These are phyloP conservation scores for Moesziomyces antarcticus DNA, from an alignment of 1,284 basidiomycete species.

Conservation along the genomic window DNA sequence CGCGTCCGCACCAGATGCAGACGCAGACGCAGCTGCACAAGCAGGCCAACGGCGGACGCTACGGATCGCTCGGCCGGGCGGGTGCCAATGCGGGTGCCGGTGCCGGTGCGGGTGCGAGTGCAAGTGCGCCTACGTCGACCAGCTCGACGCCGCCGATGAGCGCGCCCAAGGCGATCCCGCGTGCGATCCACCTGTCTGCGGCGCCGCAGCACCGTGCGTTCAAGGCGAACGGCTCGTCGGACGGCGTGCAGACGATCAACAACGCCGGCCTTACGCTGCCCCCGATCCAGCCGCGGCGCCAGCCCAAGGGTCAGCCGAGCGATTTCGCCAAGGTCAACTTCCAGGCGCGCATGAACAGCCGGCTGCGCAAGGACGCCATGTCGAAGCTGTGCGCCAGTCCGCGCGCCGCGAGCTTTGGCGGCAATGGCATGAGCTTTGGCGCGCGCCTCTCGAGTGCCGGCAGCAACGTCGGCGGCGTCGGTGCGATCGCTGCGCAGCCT, in stretches of 20 bases:
- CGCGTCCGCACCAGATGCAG: slow-evolving; percentile 17
- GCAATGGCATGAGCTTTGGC: slow-evolving; percentile 47
- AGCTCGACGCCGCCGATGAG: slow-evolving; percentile 26
- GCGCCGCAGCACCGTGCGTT: slow-evolving; percentile 52
- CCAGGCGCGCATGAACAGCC: slow-evolving; percentile 53
- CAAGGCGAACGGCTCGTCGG: slow-evolving; percentile 22
- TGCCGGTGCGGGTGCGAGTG: not conserved
- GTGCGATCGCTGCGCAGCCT: slow-evolving; percentile 8
- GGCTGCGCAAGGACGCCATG: slow-evolving; percentile 61
- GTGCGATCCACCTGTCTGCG: slow-evolving; percentile 45
- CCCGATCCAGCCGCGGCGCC: slow-evolving; percentile 54
- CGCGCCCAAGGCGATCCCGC: slow-evolving; percentile 44
- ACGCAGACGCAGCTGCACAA: slow-evolving; percentile 5
- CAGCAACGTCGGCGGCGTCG: slow-evolving; percentile 29
- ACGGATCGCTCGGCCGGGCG: slow-evolving; percentile 30
- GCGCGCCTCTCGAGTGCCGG: slow-evolving; percentile 34
- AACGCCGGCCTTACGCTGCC: slow-evolving; percentile 38
- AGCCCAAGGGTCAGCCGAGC: slow-evolving; percentile 60
- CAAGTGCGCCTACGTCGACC: slow-evolving; percentile 32
- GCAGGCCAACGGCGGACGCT: slow-evolving; percentile 18
- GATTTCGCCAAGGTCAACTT: slow-evolving; percentile 61
- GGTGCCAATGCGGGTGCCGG: slow-evolving; percentile 1
- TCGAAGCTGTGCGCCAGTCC: slow-evolving; percentile 60
- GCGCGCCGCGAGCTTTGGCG: slow-evolving; percentile 51
- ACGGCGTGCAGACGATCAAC: slow-evolving; percentile 19